Conservation (phyloP, 1,139 yeast genomes). For the Pichia inconspicua region DNA sequence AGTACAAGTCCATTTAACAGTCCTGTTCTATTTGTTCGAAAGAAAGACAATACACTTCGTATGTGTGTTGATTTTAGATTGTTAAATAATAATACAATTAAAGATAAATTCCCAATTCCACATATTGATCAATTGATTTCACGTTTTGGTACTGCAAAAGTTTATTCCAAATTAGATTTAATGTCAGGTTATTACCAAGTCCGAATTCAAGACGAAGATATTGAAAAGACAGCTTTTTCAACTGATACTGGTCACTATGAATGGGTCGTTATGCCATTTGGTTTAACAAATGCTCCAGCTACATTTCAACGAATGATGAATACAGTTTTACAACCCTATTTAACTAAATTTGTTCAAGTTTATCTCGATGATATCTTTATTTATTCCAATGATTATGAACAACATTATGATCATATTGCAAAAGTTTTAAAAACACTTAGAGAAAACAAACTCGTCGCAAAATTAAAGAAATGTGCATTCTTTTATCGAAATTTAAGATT, state of each 20-base stretch:
- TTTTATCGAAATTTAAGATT: slow-evolving; percentile 6
- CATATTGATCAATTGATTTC: background rate
- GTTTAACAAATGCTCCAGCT: slow-evolving; percentile 16
- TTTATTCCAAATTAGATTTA: slow-evolving; percentile 18
- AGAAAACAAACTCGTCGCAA: slow-evolving; percentile 1
- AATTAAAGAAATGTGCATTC: slow-evolving; percentile 9
- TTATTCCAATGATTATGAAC: slow-evolving; percentile 14
- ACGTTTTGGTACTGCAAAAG: slow-evolving; percentile 4
- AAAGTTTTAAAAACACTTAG: slow-evolving; percentile 14
- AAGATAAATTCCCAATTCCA: background rate
- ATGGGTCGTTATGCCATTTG: slow-evolving; percentile 22
- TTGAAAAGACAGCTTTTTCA: slow-evolving; percentile 4
- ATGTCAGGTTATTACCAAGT: slow-evolving; percentile 19
- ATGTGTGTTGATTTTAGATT: slow-evolving; percentile 18
- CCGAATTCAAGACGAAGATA: slow-evolving; percentile 11
- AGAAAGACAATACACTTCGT: slow-evolving; percentile 16
- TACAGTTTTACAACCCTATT: slow-evolving; percentile 13
- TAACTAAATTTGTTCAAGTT: slow-evolving; percentile 14
- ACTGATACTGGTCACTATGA: slow-evolving; percentile 15
- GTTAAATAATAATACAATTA: background rate
- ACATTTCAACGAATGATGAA: slow-evolving; percentile 16
- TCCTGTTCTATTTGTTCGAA: slow-evolving; percentile 8
- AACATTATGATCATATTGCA: slow-evolving; percentile 18
- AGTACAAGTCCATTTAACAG: slow-evolving; percentile 1
- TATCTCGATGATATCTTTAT: slow-evolving; percentile 27